Evolutionary conservation across 2,329 filamentous ascomycete species (phyloP).

Genomic region (Amauroascus verrucosus): DNA sequence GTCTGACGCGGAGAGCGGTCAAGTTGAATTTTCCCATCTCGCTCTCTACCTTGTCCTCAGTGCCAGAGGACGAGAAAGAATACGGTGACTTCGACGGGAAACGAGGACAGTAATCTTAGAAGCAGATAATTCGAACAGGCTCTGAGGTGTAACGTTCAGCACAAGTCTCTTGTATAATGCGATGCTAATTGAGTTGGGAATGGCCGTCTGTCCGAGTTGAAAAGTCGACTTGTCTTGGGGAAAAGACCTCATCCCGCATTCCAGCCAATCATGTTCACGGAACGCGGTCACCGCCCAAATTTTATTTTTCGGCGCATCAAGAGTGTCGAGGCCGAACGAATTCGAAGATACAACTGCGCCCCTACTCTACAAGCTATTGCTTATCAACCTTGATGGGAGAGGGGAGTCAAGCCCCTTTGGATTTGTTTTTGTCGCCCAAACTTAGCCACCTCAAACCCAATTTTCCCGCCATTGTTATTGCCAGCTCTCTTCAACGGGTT

Average conservation of each 20-base stretch:
- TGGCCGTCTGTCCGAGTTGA: not conserved
- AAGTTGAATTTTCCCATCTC: constrained; percentile 40
- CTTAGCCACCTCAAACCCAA: not conserved
- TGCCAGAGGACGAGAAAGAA: not conserved
- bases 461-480: too few relatives aligned
- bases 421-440: not conserved
- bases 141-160: too few relatives aligned
- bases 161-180: too few relatives aligned
- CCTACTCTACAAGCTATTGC: not conserved
- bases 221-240: not conserved
- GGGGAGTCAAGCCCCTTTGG: not conserved
- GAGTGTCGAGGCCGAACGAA: not conserved
- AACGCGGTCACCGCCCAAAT: constrained; percentile 6
- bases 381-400: not conserved
- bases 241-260: too few relatives aligned
- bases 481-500: constrained; percentile 13
- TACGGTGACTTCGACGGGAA: not conserved
- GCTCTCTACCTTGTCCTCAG: not conserved
- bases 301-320: constrained; percentile 5
- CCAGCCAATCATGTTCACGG: constrained; percentile 7
- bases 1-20: constrained; percentile 38
- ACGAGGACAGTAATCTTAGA: not conserved
- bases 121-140: not conserved
- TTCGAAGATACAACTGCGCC: constrained; percentile 16
- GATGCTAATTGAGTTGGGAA: not conserved